Conservation (phyloP, 768 basidiomycete species). For the Lentinula edodes region DNA sequence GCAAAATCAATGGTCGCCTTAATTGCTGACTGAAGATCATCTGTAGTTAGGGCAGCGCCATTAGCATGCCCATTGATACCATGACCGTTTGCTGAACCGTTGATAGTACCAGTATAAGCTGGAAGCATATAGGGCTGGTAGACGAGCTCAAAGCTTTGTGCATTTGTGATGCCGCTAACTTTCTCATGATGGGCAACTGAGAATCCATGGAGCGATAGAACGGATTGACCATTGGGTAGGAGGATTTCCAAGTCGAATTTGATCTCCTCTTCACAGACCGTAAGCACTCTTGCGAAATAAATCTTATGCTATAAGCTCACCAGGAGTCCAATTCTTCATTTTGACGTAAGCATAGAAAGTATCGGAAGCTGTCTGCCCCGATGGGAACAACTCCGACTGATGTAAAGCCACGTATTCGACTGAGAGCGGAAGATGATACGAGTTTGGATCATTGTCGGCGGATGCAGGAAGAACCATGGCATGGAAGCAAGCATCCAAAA, state of each 20-base stretch:
- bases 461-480: slow-evolving; percentile 15
- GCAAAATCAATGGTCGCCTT: background rate
- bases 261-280: background rate
- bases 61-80: background rate
- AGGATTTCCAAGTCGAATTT: slow-evolving; percentile 1
- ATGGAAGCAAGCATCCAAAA: slow-evolving; percentile 24
- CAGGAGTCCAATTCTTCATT: background rate
- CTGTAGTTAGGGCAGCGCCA: background rate
- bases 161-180: background rate
- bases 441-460: slow-evolving; percentile 14
- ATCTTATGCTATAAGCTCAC: background rate
- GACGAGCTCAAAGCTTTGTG: background rate
- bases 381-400: background rate
- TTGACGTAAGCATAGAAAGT: background rate
- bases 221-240: background rate
- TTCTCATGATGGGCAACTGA: slow-evolving; percentile 1
- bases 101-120: background rate
- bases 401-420: background rate
- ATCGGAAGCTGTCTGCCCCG: background rate
- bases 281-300: background rate
- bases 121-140: slow-evolving; percentile 1
- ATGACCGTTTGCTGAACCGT: background rate
- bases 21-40: background rate
- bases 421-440: slow-evolving; percentile 19
- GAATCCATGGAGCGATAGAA: background rate